Base-by-base conservation (phyloP, 2,329 filamentous ascomycete genomes). In the Aspergillus tamarii region DNA sequence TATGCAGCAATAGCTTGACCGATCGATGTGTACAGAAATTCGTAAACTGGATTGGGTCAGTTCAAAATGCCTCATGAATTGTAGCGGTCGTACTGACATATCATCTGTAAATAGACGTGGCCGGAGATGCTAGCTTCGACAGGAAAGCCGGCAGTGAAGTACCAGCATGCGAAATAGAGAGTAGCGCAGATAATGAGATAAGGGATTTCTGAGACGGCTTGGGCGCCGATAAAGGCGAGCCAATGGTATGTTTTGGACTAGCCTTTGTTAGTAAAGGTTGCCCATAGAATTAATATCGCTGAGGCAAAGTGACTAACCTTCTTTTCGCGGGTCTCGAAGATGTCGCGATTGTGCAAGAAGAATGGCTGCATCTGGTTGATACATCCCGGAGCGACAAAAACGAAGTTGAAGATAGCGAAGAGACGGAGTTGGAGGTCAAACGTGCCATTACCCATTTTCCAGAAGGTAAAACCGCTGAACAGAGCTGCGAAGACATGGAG, bases 321-420 rank as follows among this genome's bases (percentile, higher is more conserved):
- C 70, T 86, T 87, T 77, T 88, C 86, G 19, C 86, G 81, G 0
- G 82, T 80, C 69, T 88, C 85, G 61, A 85, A 88, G 53, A 88
- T 85, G 66, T 87, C 83, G 1, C 86, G 81, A 26, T 83, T 82
- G 36, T 84, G 79, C 66, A 88, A 79, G 70, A 88, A 88, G 34
- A 87, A 80, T 0, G 86, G 86, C 72, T 88, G 85, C 45, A 88
- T 80, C 70, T 88, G 86, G 28, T 84, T 83, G 67, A 88, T 80
- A 55, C 86, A 83, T 61, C 86, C 85, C 0, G 85, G 85, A 0
- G 86, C 84, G 48, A 89, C 84, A 65, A 88, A 88, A 63, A 88
- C 86, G 74, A 88, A 88, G 70, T 88, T 86, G 79, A 89, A 88
- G 55, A 88, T 78, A 11, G 85, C 85, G 68, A 88, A 88, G 2